phyloP scores from a whole-genome alignment of 768 basidiomycete genomes.

The Mycena amicta region DNA sequence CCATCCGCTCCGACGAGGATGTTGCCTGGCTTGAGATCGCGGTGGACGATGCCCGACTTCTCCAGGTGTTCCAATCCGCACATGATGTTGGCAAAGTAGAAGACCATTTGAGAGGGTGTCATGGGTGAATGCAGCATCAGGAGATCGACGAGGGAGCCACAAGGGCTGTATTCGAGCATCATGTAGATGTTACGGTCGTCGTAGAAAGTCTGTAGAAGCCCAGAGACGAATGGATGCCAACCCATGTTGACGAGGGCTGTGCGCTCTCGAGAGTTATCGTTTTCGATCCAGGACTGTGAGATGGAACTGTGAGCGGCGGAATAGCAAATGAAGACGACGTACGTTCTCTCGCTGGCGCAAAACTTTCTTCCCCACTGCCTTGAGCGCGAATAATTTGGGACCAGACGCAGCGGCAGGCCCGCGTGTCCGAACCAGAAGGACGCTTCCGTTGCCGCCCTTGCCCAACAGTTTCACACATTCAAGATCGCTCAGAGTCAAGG shows the following conservation, averaged over 20 bases:
- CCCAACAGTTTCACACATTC: constrained; percentile 47
- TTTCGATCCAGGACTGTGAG: neutral
- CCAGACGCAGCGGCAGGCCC: constrained; percentile 31
- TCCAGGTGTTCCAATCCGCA: constrained; percentile 53
- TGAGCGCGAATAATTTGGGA: constrained; percentile 49
- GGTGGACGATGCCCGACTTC: constrained; percentile 45
- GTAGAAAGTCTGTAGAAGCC: constrained; percentile 46
- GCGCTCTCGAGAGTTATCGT: constrained; percentile 42
- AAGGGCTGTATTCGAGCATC: constrained; percentile 52
- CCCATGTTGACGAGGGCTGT: constrained; percentile 40
- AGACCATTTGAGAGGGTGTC: constrained; percentile 36
- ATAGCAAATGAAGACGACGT: constrained; percentile 13
- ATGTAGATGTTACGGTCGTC: constrained; percentile 54
- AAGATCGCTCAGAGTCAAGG: constrained; percentile 40
- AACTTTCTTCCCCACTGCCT: constrained; percentile 40
- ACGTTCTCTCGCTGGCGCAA: constrained; percentile 36
- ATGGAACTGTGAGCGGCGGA: neutral
- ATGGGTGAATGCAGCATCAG: constrained; percentile 35
- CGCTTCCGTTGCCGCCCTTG: constrained; percentile 42
- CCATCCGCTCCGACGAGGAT: constrained; percentile 59
- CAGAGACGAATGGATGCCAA: constrained; percentile 58
- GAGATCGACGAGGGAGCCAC: constrained; percentile 42
- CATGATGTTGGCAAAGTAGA: constrained; percentile 60
- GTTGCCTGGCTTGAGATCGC: constrained; percentile 62
- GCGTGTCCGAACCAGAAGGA: constrained; percentile 43